Base-by-base conservation (phyloP, 768 basidiomycete genomes). In the Wakefieldia striispora region DNA sequence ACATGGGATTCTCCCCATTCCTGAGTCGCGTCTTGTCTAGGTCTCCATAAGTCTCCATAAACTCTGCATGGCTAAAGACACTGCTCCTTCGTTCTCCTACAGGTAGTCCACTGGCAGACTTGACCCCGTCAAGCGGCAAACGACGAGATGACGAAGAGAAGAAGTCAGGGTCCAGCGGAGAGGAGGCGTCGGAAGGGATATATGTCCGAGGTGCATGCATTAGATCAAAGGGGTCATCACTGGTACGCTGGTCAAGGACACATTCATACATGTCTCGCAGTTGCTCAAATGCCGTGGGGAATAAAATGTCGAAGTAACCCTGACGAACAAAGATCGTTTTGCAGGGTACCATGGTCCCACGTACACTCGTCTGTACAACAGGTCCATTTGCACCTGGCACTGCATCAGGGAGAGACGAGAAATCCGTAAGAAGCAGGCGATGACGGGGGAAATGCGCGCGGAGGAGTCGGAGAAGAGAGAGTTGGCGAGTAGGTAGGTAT, bases 241-340 rank as follows among this genome's bases (percentile, higher is more conserved):
- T 23, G 4, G 38, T 45, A 8, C 73, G 82, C 59, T 81, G 79
- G 33, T 84, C 79, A 51, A 98, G 81, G 47, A 86, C 78, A 56
- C 83, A 76, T 62, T 94, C 89, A 69, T 97, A 97, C 82, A 95
- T 90, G 64, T 95, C 91, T 40, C 89, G 76, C 46, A 98, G 76
- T 19, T 77, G 78, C 45, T 80, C 81, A 56, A 97, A 97, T 64
- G 91, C 75, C 12, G 95, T 98, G 10, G 97, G 97, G 73, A 99
- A 99, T 74, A 99, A 91, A 53, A 98, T 98, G 67, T 99, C 97
- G 68, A 99, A 99, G 72, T 85, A 95, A 8, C 97, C 97, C 62
- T 89, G 95, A 59, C 84, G 85, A 50, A 99, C 97, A 59, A 95
- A 82, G 49, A 97, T 78, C 13, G 91, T 97, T 54, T 84, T 77